phyloP scores from a whole-genome alignment of 305 asterid species.

The Fraxinus paxiana region DNA sequence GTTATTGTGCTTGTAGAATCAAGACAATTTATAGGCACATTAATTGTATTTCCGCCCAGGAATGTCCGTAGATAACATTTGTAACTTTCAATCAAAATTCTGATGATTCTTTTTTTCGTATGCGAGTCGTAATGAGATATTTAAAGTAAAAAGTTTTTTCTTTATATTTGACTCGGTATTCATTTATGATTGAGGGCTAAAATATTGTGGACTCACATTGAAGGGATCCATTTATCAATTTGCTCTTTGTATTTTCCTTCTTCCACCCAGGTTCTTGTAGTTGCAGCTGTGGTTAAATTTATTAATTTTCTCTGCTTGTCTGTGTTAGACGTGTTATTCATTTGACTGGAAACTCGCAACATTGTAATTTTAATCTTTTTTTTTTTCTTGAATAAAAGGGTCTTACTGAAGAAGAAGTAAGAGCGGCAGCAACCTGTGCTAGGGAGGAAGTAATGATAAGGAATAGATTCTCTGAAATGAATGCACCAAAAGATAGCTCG shows the following conservation, averaged over 20 bases:
- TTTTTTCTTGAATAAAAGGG: slow-evolving; percentile 47
- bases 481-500: slow-evolving; percentile 84
- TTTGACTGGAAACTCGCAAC: slow-evolving; percentile 4
- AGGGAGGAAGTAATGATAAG: slow-evolving; percentile 97
- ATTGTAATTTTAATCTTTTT: slow-evolving; percentile 20
- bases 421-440: slow-evolving; percentile 96
- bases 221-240: slow-evolving; percentile 6
- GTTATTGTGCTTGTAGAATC: background rate
- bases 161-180: background rate
- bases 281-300: background rate
- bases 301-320: background rate
- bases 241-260: background rate
- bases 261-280: background rate
- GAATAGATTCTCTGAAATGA: slow-evolving; percentile 97
- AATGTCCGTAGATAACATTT: background rate
- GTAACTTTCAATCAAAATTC: slow-evolving; percentile 1
- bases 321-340: slow-evolving; percentile 3
- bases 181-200: slow-evolving; percentile 1
- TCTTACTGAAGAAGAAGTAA: slow-evolving; percentile 97
- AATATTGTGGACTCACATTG: background rate
- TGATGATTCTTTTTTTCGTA: background rate
- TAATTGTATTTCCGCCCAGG: background rate
- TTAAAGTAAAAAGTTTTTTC: background rate
- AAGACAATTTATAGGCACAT: background rate
- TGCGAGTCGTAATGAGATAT: background rate